A percentile compares a stretch with the other conserved stretches of the same genome.
Evolutionary conservation across 148 eudicot genomes (phyloP).

Genomic region (Chenopodium suecicum): DNA sequence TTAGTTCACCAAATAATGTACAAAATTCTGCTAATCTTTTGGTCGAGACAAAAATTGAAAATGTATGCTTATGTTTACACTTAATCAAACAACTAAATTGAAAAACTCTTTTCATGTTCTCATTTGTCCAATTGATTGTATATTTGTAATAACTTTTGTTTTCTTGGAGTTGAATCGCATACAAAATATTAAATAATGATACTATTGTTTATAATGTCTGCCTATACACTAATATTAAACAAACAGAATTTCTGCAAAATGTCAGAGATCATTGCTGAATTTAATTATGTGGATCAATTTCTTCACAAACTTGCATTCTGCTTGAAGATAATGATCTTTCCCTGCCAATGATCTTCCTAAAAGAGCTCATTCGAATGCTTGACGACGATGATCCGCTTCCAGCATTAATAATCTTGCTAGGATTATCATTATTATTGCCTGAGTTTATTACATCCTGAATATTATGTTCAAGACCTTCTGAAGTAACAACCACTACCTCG

Average conservation of each 20-base stretch:
- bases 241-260: background rate
- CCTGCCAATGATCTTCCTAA: conserved; percentile 51
- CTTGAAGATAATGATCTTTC: conserved; percentile 43
- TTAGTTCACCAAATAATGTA: conserved; percentile 10
- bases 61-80: conserved; percentile 14
- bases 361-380: conserved; percentile 54
- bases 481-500: conserved; percentile 27
- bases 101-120: conserved; percentile 14
- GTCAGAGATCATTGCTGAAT: conserved; percentile 11
- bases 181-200: no score
- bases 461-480: background rate
- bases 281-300: conserved; percentile 45
- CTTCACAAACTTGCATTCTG: conserved; percentile 33
- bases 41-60: background rate
- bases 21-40: background rate
- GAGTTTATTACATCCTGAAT: background rate
- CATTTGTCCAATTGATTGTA: background rate
- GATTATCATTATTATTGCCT: background rate
- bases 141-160: no score
- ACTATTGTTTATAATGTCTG: no score
- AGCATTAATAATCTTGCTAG: background rate
- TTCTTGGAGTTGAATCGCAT: background rate
- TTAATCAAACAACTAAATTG: conserved; percentile 19
- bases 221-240: background rate
- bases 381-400: conserved; percentile 26